phyloP scores from a whole-genome alignment of 192 early-diverging fungal species.

The Umbelopsis sp. region DNA sequence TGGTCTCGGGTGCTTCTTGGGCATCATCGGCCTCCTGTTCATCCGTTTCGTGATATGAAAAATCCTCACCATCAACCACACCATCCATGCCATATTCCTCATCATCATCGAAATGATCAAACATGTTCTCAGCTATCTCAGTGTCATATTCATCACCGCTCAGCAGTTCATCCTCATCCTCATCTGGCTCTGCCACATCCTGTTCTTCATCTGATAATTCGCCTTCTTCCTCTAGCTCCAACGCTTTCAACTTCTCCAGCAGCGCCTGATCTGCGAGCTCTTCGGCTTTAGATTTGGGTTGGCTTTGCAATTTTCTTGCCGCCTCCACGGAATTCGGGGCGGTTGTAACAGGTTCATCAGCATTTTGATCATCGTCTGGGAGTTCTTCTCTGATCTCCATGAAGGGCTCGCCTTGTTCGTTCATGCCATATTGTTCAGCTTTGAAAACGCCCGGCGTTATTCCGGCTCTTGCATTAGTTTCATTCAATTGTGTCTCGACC shows the following conservation, averaged over 20 bases:
- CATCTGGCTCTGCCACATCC: slow-evolving; percentile 46
- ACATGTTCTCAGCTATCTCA: slow-evolving; percentile 35
- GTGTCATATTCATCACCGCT: slow-evolving; percentile 48
- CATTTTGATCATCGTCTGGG: slow-evolving; percentile 51
- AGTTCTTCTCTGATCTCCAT: slow-evolving; percentile 73
- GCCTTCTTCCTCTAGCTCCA: slow-evolving; percentile 74
- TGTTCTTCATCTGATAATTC: slow-evolving; percentile 47
- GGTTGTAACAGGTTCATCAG: neutral
- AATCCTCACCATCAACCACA: slow-evolving; percentile 34
- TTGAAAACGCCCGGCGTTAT: slow-evolving; percentile 24
- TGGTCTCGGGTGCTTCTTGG: neutral
- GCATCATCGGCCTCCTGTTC: slow-evolving; percentile 8
- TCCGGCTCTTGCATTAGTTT: slow-evolving; percentile 34
- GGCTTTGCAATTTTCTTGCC: neutral
- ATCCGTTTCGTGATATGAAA: slow-evolving; percentile 27
- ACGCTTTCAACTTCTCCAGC: slow-evolving; percentile 58
- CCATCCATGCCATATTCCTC: slow-evolving; percentile 46
- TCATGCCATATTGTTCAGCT: slow-evolving; percentile 40
- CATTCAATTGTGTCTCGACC: slow-evolving; percentile 55
- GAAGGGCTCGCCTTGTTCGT: slow-evolving; percentile 77
- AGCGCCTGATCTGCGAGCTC: slow-evolving; percentile 51
- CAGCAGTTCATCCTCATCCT: slow-evolving; percentile 44
- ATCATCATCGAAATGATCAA: slow-evolving; percentile 43
- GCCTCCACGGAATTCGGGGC: slow-evolving; percentile 4
- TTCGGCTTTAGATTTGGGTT: slow-evolving; percentile 25